These are phyloP conservation scores for Raffaelea arxii DNA, from an alignment of 2,329 filamentous ascomycete genomes.

Conservation along the genomic window DNA sequence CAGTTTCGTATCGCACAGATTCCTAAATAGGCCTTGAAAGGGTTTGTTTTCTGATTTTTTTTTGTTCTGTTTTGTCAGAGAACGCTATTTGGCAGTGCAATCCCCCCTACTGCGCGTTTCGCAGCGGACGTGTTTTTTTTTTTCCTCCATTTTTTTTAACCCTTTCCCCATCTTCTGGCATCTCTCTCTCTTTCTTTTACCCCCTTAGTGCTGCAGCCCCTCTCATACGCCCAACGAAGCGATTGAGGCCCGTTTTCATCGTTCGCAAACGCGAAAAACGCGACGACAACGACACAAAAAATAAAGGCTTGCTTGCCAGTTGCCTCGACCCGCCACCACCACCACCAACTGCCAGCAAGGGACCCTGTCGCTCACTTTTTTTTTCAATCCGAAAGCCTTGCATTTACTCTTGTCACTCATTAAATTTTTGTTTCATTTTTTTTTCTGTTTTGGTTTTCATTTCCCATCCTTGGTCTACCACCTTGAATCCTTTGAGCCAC, in stretches of 20 bases:
- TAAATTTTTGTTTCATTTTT: too few species aligned
- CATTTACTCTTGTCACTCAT: too few species aligned
- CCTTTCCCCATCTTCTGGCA: not conserved
- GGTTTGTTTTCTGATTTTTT: not conserved
- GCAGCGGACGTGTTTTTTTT: slow-evolving; percentile 5
- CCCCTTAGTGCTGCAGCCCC: not conserved
- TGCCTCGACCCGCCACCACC: too few species aligned
- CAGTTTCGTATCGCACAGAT: not conserved
- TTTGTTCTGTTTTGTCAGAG: not conserved
- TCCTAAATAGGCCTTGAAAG: not conserved
- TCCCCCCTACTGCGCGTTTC: not conserved
- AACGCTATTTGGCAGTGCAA: not conserved
- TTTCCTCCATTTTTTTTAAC: not conserved
- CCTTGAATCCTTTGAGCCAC: too few species aligned
- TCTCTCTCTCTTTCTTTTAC: not conserved
- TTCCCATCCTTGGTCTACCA: too few species aligned
- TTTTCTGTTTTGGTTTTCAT: too few species aligned
- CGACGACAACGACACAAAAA: not conserved
- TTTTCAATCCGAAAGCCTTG: too few species aligned
- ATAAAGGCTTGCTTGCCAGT: too few species aligned
- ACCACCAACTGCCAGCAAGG: too few species aligned
- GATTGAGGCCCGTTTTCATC: not conserved
- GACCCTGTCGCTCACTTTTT: too few species aligned
- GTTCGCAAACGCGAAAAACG: not conserved
- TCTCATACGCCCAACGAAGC: not conserved